These are phyloP conservation scores for Myriangium duriaei DNA, from an alignment of 2,329 filamentous ascomycete species.

Conservation along the genomic window DNA sequence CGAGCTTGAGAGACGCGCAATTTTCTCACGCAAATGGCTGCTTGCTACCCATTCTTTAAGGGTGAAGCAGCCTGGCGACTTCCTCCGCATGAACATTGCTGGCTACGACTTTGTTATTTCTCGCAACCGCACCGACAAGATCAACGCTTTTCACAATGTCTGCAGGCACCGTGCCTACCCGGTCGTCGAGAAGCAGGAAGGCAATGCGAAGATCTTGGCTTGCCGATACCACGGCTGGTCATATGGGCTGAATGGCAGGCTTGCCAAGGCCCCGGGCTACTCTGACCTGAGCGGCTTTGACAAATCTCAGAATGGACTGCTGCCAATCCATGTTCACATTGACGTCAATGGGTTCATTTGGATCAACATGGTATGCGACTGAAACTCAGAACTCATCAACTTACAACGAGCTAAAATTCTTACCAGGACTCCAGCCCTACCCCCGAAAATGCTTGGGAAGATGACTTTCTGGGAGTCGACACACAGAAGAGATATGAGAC, in stretches of 20 bases:
- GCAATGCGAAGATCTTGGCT: conserved; percentile 40
- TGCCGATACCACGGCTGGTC: conserved; percentile 55
- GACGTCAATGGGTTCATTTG: conserved; percentile 45
- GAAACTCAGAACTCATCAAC: no score
- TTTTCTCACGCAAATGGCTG: conserved; percentile 46
- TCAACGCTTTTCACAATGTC: conserved; percentile 51
- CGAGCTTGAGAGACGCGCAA: conserved; percentile 43
- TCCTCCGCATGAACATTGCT: conserved; percentile 42
- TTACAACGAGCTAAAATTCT: no score
- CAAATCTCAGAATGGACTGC: conserved; percentile 42
- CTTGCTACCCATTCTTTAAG: conserved; percentile 42
- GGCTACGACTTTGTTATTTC: conserved; percentile 45
- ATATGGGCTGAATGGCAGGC: conserved; percentile 44
- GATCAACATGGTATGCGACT: conserved; percentile 48
- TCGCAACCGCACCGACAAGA: conserved; percentile 37
- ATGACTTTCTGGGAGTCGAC: conserved; percentile 39
- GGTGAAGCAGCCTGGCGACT: conserved; percentile 42
- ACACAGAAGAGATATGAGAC: conserved; percentile 30
- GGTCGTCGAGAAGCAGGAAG: conserved; percentile 40
- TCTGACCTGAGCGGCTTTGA: conserved; percentile 45
- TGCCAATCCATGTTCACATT: conserved; percentile 42
- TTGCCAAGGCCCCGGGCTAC: conserved; percentile 49
- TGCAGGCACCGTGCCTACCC: conserved; percentile 51
- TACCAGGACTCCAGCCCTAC: conserved; percentile 29
- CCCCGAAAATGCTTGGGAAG: conserved; percentile 38